Base-by-base conservation (phyloP, 169 alveolate species). In the Cryptosporidium viatorum region DNA sequence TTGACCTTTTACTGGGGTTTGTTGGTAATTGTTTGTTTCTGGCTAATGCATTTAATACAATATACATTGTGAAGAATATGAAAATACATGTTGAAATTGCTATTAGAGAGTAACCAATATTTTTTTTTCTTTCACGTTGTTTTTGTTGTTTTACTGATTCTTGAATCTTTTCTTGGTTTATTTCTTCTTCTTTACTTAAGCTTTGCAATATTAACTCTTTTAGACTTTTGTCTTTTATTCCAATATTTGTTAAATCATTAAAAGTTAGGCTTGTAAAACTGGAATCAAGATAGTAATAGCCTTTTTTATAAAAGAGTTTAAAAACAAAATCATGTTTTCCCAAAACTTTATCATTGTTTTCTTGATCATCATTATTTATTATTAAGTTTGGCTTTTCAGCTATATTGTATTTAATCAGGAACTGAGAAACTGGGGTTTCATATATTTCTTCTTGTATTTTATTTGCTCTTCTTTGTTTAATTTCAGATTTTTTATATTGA, bases 341-440 rank as follows among this genome's bases (percentile, higher is more conserved):
- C 16, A 65, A 37, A 16, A 26, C 51, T 31, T 67, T 31, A 14
- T 67, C 55, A 29, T 62, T 31, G 6, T 29, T 18, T 12, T 80
- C 73, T 10, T 16, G n/a, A 9, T 37, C 62, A 8, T 23, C 18
- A 23, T 45, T 9, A 41, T 41, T 41, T 41, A 41, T 50, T 26
- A 23, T 26, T 8, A 55, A 55, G 35, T 10, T 55, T 8, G 67
- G 67, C 14, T 48, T 80, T 65, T 80, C 89, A 1, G 89, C 89
- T 23, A 80, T 62, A 21, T 65, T 41, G 51, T 80, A 33, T 62
- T 62, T 58, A 16, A 80, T 16, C 12, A 80, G 35, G 14, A 80
- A 80, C 55, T 80, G 29, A 10, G 89, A 80, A 35, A 80, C 89
- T 41, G 60, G 80, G 0, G 89, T 80, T n/a, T 80, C 69, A 48